Conservation (phyloP, 352 stramenopile species). For the Globisporangium barbulae region DNA sequence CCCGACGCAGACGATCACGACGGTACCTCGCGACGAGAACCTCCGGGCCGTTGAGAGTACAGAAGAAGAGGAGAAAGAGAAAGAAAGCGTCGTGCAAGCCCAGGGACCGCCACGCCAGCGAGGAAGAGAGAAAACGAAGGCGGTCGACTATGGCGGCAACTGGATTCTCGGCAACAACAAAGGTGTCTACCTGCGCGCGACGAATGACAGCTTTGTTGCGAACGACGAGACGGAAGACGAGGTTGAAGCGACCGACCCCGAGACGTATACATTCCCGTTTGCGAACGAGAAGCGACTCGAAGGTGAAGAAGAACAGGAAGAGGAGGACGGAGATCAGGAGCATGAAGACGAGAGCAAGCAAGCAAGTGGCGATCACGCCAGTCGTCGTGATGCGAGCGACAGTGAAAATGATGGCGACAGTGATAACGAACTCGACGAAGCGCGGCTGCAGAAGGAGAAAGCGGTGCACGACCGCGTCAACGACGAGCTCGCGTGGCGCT, state of each 20-base stretch:
- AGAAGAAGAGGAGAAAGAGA: slow-evolving; percentile 23
- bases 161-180: slow-evolving; percentile 84
- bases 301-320: slow-evolving; percentile 1
- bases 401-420: slow-evolving; percentile 2
- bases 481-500: slow-evolving; percentile 69
- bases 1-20: slow-evolving; percentile 76
- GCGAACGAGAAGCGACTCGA: slow-evolving; percentile 26
- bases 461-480: slow-evolving; percentile 38
- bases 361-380: not conserved
- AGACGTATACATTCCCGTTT: slow-evolving; percentile 52
- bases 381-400: not conserved
- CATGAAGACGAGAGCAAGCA: slow-evolving; percentile 12
- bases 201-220: slow-evolving; percentile 64
- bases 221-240: slow-evolving; percentile 66
- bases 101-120: not conserved
- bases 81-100: not conserved
- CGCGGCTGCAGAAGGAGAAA: slow-evolving; percentile 32
- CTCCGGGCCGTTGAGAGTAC: slow-evolving; percentile 16
- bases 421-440: slow-evolving; percentile 34
- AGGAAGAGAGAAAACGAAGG: not conserved
- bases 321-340: not conserved
- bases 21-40: slow-evolving; percentile 61
- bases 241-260: slow-evolving; percentile 26
- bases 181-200: slow-evolving; percentile 68
- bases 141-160: slow-evolving; percentile 52